Evolutionary conservation across 208 protist species (phyloP).

Genomic region (Trypanosoma rangeli): DNA sequence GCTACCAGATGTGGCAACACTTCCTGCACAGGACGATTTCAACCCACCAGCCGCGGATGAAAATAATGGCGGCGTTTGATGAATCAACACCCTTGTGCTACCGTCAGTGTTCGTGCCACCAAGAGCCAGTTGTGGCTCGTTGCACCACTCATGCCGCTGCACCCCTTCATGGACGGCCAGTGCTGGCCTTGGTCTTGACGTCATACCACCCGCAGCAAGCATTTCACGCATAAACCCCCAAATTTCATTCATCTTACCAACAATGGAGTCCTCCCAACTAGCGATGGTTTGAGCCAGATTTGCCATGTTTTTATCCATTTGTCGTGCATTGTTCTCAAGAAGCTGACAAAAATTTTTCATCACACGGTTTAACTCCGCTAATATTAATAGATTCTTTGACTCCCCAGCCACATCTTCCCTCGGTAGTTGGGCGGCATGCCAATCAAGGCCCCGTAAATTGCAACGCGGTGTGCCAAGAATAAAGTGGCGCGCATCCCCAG

Average conservation of each 20-base stretch:
- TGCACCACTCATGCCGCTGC: neutral
- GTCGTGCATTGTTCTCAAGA: slow-evolving; percentile 42
- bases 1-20: neutral
- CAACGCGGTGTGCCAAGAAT: slow-evolving; percentile 16
- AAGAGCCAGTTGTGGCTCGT: neutral
- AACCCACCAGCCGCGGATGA: neutral
- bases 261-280: slow-evolving; percentile 32
- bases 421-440: neutral
- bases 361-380: slow-evolving; percentile 34
- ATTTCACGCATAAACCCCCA: slow-evolving; percentile 6
- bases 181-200: neutral
- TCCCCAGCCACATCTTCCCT: neutral
- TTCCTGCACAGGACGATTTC: neutral
- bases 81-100: neutral
- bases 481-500: slow-evolving; percentile 7
- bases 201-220: neutral
- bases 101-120: neutral
- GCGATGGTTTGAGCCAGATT: slow-evolving; percentile 24
- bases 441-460: neutral
- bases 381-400: slow-evolving; percentile 9
- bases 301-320: slow-evolving; percentile 18
- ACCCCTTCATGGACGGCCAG: neutral
- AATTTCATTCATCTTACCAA: slow-evolving; percentile 21
- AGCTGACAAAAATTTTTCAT: slow-evolving; percentile 51
- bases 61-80: neutral